These are phyloP conservation scores for Saccharum officinarum DNA, from an alignment of 176 grass and related monocot genomes.

Conservation along the genomic window DNA sequence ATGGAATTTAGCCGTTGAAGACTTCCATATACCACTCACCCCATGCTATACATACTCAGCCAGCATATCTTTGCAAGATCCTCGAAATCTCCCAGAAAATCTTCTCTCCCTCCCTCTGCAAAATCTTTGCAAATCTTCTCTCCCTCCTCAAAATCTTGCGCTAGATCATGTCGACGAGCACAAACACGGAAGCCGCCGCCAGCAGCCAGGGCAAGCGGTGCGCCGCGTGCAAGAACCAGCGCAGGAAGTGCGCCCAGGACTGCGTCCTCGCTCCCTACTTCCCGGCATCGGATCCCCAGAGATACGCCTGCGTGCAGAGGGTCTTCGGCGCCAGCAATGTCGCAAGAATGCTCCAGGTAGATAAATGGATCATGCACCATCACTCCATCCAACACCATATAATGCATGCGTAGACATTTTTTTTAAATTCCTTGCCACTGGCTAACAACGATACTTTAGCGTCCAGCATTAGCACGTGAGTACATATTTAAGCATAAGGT, in stretches of 20 bases:
- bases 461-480: background rate
- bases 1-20: conserved; percentile 8
- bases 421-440: no score
- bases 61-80: conserved; percentile 4
- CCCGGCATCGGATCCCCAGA: conserved; percentile 46
- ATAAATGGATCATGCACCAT: background rate
- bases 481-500: background rate
- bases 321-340: conserved; percentile 74
- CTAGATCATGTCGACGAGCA: conserved; percentile 19
- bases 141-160: background rate
- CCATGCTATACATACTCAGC: background rate
- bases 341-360: conserved; percentile 70
- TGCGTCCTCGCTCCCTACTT: conserved; percentile 67
- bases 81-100: background rate
- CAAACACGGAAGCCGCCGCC: background rate
- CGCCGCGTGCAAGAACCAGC: conserved; percentile 55
- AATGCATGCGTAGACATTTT: no score
- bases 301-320: conserved; percentile 56
- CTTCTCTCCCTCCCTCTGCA: background rate
- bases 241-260: conserved; percentile 51
- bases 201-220: conserved; percentile 6
- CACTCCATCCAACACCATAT: no score
- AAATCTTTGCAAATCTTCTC: conserved; percentile 4
- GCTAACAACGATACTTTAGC: no score
- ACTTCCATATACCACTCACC: background rate